These are phyloP conservation scores for Groenewaldozyma tartarivorans DNA, from an alignment of 805 yeast genomes.

Conservation along the genomic window DNA sequence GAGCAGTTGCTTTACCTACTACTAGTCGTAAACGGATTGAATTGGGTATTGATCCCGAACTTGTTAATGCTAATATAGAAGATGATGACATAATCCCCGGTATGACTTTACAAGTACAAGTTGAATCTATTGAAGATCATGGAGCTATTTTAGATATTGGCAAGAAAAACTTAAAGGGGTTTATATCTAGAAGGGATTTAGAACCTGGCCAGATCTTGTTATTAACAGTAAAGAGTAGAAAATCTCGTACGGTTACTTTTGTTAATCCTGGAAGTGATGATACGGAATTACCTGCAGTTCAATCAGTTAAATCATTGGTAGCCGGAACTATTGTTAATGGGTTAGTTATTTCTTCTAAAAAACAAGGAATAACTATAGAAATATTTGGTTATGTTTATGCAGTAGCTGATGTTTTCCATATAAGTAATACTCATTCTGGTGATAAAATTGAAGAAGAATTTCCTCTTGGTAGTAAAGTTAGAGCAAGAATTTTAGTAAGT, in stretches of 20 bases:
- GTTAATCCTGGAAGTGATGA: conserved; percentile 14
- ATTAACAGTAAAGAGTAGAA: conserved; percentile 46
- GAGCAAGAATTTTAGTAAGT: conserved; percentile 59
- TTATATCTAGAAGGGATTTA: conserved; percentile 64
- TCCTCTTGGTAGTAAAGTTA: conserved; percentile 57
- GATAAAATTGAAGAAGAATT: conserved; percentile 47
- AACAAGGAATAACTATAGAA: conserved; percentile 60
- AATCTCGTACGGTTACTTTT: conserved; percentile 43
- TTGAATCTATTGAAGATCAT: conserved; percentile 82
- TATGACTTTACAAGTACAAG: conserved; percentile 62
- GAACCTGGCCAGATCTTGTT: conserved; percentile 63
- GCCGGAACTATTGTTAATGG: conserved; percentile 83
- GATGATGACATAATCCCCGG: conserved; percentile 49
- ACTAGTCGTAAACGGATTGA: conserved; percentile 55
- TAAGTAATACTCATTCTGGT: conserved; percentile 35
- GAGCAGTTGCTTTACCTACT: conserved; percentile 64
- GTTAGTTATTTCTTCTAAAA: conserved; percentile 46
- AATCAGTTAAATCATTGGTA: conserved; percentile 68
- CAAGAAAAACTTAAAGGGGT: conserved; percentile 46
- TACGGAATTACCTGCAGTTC: conserved; percentile 35
- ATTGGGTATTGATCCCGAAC: conserved; percentile 63
- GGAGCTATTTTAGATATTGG: conserved; percentile 78
- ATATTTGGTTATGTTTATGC: conserved; percentile 69
- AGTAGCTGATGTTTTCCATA: conserved; percentile 60
- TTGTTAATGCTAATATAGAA: conserved; percentile 48